Conservation (phyloP, 305 asterid genomes). For the Fraxinus sp. region DNA sequence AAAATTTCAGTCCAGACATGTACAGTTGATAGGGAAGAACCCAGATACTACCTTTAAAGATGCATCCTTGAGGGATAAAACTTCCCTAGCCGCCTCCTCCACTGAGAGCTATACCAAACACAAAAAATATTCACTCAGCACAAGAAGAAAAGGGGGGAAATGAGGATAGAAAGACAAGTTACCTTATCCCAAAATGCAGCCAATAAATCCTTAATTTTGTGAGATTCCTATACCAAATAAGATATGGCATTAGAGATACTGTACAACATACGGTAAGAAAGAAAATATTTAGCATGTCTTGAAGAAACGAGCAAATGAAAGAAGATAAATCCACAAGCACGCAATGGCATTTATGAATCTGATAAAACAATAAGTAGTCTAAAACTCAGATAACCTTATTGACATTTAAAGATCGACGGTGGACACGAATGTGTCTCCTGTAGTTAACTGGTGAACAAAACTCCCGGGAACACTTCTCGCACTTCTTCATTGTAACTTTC, state of each 20-base stretch:
- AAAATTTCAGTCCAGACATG: not conserved
- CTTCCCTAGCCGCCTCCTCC: constrained; percentile 68
- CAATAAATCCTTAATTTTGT: constrained; percentile 63
- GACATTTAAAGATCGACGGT: constrained; percentile 75
- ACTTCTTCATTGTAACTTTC: constrained; percentile 81
- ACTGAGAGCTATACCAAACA: constrained; percentile 56
- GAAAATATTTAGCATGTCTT: not conserved
- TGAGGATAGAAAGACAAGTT: constrained; percentile 23
- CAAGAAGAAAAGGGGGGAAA: constrained; percentile 23
- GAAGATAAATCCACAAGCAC: constrained; percentile 9
- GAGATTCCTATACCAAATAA: constrained; percentile 60
- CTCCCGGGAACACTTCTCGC: constrained; percentile 83
- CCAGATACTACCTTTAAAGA: constrained; percentile 57
- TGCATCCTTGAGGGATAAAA: constrained; percentile 58
- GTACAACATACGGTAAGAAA: constrained; percentile 1
- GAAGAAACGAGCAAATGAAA: not conserved
- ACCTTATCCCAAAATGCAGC: constrained; percentile 98
- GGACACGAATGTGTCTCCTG: constrained; percentile 83
- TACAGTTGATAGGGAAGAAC: not conserved
- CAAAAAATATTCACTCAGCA: constrained; percentile 19
- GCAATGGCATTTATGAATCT: not conserved
- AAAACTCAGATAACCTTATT: constrained; percentile 59
- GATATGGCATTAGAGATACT: constrained; percentile 24
- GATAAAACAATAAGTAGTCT: constrained; percentile 16
- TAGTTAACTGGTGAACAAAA: constrained; percentile 84